A percentile compares a stretch with the other conserved stretches of the same genome.
phyloP scores from a whole-genome alignment of 768 basidiomycete genomes.

The Udeniomyces megalosporus region DNA sequence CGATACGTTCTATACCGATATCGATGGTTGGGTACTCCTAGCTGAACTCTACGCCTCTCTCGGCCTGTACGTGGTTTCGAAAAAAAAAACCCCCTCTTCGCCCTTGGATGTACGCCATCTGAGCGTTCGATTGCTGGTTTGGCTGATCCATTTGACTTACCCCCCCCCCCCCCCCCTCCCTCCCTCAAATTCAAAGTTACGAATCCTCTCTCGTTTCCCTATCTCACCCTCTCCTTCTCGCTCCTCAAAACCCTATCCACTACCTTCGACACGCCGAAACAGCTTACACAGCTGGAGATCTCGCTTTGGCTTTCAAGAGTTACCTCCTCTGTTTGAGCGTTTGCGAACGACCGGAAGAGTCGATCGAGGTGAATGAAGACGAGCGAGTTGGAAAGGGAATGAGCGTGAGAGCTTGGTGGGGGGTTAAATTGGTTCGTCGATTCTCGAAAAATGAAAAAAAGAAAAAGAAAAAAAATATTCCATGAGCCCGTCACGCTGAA shows the following conservation, averaged over 20 bases:
- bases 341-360: conserved; percentile 46
- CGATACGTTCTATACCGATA: conserved; percentile 75
- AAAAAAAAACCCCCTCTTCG: neutral
- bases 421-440: conserved; percentile 46
- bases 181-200: conserved; percentile 38
- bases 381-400: conserved; percentile 38
- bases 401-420: conserved; percentile 61
- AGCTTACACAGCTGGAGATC: conserved; percentile 60
- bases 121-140: neutral
- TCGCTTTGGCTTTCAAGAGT: conserved; percentile 59
- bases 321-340: conserved; percentile 36
- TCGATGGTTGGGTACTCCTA: conserved; percentile 76
- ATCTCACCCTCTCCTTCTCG: conserved; percentile 63
- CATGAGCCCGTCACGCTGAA: too few species aligned
- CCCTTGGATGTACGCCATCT: too few species aligned
- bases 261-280: conserved; percentile 75
- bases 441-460: too few species aligned
- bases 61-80: conserved; percentile 44
- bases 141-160: neutral
- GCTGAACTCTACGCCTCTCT: conserved; percentile 61
- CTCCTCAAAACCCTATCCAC: conserved; percentile 73
- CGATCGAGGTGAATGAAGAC: conserved; percentile 34
- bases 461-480: too few species aligned
- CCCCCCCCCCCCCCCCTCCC: neutral
- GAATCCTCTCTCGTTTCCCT: conserved; percentile 53